Percentiles rank a stretch among this genome's conserved stretches.
phyloP scores from a whole-genome alignment of 306 rosid genomes.

The Heteromeles arbutifolia region DNA sequence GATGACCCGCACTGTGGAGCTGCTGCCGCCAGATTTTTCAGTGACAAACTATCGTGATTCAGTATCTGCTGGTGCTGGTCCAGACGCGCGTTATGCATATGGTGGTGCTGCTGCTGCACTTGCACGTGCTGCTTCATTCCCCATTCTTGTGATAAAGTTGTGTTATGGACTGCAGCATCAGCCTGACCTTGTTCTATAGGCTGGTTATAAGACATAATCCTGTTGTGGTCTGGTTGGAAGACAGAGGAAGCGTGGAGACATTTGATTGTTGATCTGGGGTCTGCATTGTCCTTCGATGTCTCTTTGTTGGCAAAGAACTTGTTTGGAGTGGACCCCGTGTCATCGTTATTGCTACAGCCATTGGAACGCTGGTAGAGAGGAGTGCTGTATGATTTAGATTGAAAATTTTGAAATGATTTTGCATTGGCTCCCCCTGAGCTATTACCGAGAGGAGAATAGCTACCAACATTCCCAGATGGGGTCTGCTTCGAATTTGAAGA shows the following conservation, averaged over 20 bases:
- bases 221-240: background rate
- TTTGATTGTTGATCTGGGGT: background rate
- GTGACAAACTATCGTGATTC: slow-evolving; percentile 20
- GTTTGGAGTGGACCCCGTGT: slow-evolving; percentile 34
- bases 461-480: slow-evolving; percentile 35
- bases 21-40: slow-evolving; percentile 22
- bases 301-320: background rate
- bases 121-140: background rate
- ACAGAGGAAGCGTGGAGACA: background rate
- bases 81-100: slow-evolving; percentile 13
- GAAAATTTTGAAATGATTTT: slow-evolving; percentile 24
- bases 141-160: background rate
- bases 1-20: slow-evolving; percentile 40
- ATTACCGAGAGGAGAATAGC: slow-evolving; percentile 45
- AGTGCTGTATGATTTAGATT: slow-evolving; percentile 34
- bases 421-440: slow-evolving; percentile 33
- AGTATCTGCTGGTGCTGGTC: slow-evolving; percentile 14
- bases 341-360: slow-evolving; percentile 46
- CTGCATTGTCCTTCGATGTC: background rate
- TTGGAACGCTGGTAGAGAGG: slow-evolving; percentile 41
- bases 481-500: slow-evolving; percentile 44
- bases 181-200: background rate
- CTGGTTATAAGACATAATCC: background rate
- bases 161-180: background rate
- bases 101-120: slow-evolving; percentile 26